Evolutionary conservation across 208 protist species (phyloP), one percentile per base, ranked within the genome.

Genomic region (Porcisia hertigi): DNA sequence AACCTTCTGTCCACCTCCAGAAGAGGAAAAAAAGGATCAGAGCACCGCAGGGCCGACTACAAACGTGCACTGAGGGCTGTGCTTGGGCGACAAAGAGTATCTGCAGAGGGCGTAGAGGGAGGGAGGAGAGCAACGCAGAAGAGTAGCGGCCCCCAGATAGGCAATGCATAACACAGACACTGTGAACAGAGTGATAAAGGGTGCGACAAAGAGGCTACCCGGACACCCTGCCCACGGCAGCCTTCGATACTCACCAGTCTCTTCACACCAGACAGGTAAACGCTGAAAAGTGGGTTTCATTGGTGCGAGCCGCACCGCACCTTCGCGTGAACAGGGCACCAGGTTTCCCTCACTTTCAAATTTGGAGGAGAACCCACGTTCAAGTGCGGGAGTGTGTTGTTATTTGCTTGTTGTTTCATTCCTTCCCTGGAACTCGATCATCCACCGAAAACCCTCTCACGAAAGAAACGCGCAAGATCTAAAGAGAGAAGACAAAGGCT

Each of bases 111-210:
- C 52, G 41, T 53, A 71, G 49, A 57, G 59, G 11, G 34, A 82
- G 52, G 9, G 71, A 52, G 53, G 41, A 57, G 18, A 52, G 71
- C 41, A 52, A 47, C 18, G 53, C 47, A 45, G n/a, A 55, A 80
- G 14, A 57, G 49, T 41, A 55, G 36, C 52, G 36, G 25, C 66
- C 39, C 39, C 47, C 47, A 71, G 9, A 55, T 14, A 30, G 66
- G 14, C 25, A 57, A 11, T 49, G 62, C 52, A 74, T 36, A 16
- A 47, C 43, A 57, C n/a, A 39, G 34, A 54, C 18, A 65, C 45
- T 41, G 60, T 34, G 9, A 30, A 20, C 20, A 47, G 62, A 67
- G 25, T 25, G 8, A 66, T 2, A 20, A n/a, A 69, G 64, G 23
- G 23, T 53, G 41, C n/a, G n/a, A 8, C 16, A 57, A n/a, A 66